Percentiles rank a stretch among this genome's conserved stretches.
phyloP scores from a whole-genome alignment of 2,329 filamentous ascomycete genomes.

The Cercospora nicotianae region DNA sequence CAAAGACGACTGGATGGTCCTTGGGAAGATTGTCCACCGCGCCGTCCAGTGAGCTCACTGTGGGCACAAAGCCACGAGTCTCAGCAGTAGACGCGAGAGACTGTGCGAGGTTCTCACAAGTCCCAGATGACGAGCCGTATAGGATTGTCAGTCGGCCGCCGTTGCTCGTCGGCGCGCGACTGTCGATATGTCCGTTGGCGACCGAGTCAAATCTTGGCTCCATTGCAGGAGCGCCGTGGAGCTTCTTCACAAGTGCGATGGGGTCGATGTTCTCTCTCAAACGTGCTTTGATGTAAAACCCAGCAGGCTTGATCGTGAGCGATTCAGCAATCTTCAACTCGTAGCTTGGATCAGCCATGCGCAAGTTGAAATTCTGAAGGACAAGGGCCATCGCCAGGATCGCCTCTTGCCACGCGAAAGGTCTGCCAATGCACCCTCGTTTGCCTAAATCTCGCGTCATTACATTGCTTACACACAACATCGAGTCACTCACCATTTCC shows the following conservation, averaged over 20 bases:
- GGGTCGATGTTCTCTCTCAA: conserved; percentile 51
- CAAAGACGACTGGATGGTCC: conserved; percentile 62
- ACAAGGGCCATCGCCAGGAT: conserved; percentile 56
- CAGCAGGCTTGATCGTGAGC: conserved; percentile 63
- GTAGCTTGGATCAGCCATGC: conserved; percentile 62
- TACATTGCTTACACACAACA: too few relatives aligned
- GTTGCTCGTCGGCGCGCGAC: too few relatives aligned
- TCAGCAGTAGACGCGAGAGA: conserved; percentile 60
- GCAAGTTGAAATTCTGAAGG: conserved; percentile 71
- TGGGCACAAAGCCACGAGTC: conserved; percentile 60
- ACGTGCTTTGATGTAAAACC: conserved; percentile 62
- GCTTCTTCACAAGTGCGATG: conserved; percentile 59
- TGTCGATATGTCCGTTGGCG: neutral
- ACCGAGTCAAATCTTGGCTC: conserved; percentile 46
- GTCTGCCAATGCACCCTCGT: conserved; percentile 69
- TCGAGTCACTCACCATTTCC: conserved; percentile 55
- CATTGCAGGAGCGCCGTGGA: conserved; percentile 61
- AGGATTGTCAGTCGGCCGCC: conserved; percentile 59
- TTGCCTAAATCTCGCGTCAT: conserved; percentile 32
- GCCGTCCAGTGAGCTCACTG: conserved; percentile 59
- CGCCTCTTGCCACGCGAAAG: conserved; percentile 72
- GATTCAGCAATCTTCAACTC: conserved; percentile 56
- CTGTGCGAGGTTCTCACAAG: conserved; percentile 69
- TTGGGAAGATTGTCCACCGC: conserved; percentile 61
- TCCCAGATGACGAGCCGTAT: conserved; percentile 74